phyloP scores from a whole-genome alignment of 1,284 basidiomycete genomes.

The Pseudozyma tsukubaensis region DNA sequence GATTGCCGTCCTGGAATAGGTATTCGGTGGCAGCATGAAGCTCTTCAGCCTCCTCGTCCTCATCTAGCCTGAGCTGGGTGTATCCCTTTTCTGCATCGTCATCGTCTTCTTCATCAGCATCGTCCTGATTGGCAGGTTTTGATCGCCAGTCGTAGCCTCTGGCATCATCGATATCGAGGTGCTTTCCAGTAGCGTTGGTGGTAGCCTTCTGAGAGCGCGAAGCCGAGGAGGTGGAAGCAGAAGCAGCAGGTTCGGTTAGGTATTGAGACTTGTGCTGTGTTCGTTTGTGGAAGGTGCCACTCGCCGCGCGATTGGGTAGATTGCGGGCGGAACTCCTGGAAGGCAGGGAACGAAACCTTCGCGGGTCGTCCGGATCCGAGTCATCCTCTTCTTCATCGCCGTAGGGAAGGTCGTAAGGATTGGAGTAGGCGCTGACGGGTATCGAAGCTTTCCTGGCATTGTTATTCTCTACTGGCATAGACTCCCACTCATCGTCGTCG shows the following conservation, averaged over 20 bases:
- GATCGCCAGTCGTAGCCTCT: constrained; percentile 66
- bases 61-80: constrained; percentile 66
- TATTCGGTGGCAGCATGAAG: constrained; percentile 66
- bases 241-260: constrained; percentile 14
- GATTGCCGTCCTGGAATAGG: constrained; percentile 61
- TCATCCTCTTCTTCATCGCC: constrained; percentile 48
- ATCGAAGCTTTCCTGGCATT: constrained; percentile 10
- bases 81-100: constrained; percentile 59
- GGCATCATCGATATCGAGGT: constrained; percentile 65
- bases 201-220: constrained; percentile 22
- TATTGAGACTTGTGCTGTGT: constrained; percentile 22
- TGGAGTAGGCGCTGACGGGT: constrained; percentile 29
- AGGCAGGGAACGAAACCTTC: constrained; percentile 36
- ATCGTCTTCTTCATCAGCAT: constrained; percentile 41
- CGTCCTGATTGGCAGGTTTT: constrained; percentile 41
- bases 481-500: constrained; percentile 64
- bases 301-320: constrained; percentile 11
- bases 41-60: constrained; percentile 65
- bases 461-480: constrained; percentile 48
- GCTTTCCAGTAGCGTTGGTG: constrained; percentile 61
- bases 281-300: constrained; percentile 26
- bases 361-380: constrained; percentile 49
- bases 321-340: constrained; percentile 26
- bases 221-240: constrained; percentile 3
- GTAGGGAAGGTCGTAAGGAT: constrained; percentile 36